Evolutionary conservation across 169 alveolate species (phyloP).

Genomic region (Ichthyophthirius multifiliis): DNA sequence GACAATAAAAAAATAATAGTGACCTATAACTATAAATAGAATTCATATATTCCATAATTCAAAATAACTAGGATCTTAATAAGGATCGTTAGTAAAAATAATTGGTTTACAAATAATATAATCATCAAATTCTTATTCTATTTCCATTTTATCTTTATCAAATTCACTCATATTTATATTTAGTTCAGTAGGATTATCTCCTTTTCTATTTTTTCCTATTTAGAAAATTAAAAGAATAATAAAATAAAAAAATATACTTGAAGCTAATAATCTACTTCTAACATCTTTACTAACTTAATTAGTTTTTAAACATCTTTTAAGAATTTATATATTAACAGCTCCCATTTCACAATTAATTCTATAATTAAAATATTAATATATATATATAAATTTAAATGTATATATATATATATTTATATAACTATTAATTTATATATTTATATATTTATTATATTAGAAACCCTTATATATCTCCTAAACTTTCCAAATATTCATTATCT

Average conservation of each 20-base stretch:
- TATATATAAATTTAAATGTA: too few species aligned
- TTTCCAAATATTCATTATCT: neutral
- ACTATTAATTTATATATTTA: neutral
- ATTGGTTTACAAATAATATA: neutral
- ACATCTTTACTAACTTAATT: constrained; percentile 5
- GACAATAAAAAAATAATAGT: too few species aligned
- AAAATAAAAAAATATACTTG: neutral
- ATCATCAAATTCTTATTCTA: neutral
- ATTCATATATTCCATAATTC: neutral
- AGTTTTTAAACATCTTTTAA: neutral
- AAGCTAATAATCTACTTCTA: neutral
- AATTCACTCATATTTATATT: neutral
- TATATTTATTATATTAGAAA: neutral
- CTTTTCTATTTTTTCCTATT: constrained; percentile 8
- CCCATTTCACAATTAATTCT: constrained; percentile 4
- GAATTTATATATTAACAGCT: neutral
- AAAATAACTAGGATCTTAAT: neutral
- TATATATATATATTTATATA: neutral
- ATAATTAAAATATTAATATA: neutral
- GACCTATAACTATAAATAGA: too few species aligned
- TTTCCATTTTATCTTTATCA: neutral
- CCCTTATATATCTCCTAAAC: neutral
- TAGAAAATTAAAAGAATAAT: neutral
- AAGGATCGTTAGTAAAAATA: neutral
- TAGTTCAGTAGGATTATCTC: neutral